Percentiles rank a stretch among this genome's conserved stretches.
These are phyloP conservation scores for Zygoascus flipseniorum DNA, from an alignment of 805 yeast genomes.

Conservation along the genomic window DNA sequence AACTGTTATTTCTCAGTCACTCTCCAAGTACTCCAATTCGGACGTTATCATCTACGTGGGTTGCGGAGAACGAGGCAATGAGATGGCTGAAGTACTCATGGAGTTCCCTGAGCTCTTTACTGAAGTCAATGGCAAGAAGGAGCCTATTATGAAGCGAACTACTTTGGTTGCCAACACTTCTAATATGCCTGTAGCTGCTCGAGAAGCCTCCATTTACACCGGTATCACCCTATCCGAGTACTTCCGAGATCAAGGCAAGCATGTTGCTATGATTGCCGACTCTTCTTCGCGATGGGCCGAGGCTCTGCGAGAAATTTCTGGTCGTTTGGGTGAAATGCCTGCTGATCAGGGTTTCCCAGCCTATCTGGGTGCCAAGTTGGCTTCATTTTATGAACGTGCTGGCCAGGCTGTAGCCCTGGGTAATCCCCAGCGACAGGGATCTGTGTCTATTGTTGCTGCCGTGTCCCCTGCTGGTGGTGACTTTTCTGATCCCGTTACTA, in stretches of 20 bases:
- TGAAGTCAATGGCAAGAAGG: slow-evolving; percentile 85
- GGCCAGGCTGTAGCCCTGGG: slow-evolving; percentile 95
- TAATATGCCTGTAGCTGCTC: slow-evolving; percentile 99
- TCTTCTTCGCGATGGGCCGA: slow-evolving; percentile 99
- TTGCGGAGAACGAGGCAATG: slow-evolving; percentile 96
- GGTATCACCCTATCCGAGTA: slow-evolving; percentile 98
- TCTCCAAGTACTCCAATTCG: slow-evolving; percentile 95
- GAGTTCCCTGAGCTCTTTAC: slow-evolving; percentile 97
- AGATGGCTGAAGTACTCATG: slow-evolving; percentile 99
- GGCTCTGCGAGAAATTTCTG: slow-evolving; percentile 98
- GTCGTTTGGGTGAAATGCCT: slow-evolving; percentile 99
- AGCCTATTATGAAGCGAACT: slow-evolving; percentile 99
- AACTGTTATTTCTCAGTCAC: slow-evolving; percentile 94
- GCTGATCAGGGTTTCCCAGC: slow-evolving; percentile 99
- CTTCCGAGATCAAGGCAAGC: slow-evolving; percentile 99
- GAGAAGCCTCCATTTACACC: slow-evolving; percentile 98
- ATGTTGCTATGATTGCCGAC: slow-evolving; percentile 99
- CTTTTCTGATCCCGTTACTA: slow-evolving; percentile 98
- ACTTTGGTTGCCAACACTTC: slow-evolving; percentile 97
- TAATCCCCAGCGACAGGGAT: slow-evolving; percentile 92
- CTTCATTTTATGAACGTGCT: slow-evolving; percentile 99
- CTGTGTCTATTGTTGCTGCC: slow-evolving; percentile 99
- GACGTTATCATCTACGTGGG: slow-evolving; percentile 95
- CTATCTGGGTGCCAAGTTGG: slow-evolving; percentile 95
- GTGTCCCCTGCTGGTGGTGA: slow-evolving; percentile 99